Evolutionary conservation across 257 asterid genomes (phyloP).

Genomic region (Nemophila menziesii): DNA sequence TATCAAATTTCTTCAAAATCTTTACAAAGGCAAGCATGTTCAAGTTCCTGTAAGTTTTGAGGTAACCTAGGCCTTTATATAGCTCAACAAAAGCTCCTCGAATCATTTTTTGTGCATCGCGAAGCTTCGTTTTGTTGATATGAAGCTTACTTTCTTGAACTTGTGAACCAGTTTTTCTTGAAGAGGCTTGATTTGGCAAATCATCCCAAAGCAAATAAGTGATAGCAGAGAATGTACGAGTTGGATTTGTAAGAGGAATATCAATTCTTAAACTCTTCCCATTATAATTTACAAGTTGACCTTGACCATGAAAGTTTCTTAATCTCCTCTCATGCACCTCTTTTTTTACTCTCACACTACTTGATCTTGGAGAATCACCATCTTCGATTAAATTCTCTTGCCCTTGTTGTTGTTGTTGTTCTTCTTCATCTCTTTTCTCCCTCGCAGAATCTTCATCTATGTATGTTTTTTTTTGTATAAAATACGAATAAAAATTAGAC

Average conservation of each 20-base stretch:
- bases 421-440: constrained; percentile 25
- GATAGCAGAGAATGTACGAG: constrained; percentile 61
- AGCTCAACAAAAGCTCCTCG: constrained; percentile 77
- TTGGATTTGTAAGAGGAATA: constrained; percentile 77
- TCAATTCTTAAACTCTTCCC: constrained; percentile 60
- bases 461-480: background rate
- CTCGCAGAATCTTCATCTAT: constrained; percentile 53
- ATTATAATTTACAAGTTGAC: constrained; percentile 29
- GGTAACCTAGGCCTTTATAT: constrained; percentile 77
- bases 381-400: constrained; percentile 27
- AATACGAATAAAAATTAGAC: background rate
- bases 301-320: constrained; percentile 32
- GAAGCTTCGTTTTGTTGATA: constrained; percentile 51
- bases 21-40: constrained; percentile 90
- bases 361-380: constrained; percentile 27
- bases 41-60: constrained; percentile 74
- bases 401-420: constrained; percentile 40
- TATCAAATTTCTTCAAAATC: constrained; percentile 92
- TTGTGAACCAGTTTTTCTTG: constrained; percentile 52
- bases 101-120: constrained; percentile 90
- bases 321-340: constrained; percentile 23
- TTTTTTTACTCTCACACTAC: constrained; percentile 29
- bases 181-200: constrained; percentile 47
- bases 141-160: constrained; percentile 40
- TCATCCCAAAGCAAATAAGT: constrained; percentile 80